Base-by-base conservation (phyloP, 1,284 basidiomycete species). In the Fereydounia khargensis region DNA sequence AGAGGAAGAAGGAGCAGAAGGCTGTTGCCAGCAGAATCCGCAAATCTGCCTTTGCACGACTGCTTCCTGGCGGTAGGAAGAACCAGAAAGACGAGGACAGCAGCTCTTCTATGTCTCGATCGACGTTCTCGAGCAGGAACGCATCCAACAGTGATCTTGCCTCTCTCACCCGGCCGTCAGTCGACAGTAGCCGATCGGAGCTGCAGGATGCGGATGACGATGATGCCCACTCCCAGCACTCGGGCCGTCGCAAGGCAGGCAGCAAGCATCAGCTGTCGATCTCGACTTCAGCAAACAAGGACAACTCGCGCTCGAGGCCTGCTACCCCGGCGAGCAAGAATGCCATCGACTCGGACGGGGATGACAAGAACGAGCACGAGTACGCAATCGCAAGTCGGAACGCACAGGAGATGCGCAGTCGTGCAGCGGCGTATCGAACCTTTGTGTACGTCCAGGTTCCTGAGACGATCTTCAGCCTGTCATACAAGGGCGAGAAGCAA, bases 381-480 rank as follows among this genome's bases (percentile, higher is more conserved):
- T 48, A 37, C 31, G 65, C 55, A n/a, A 68, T 68, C 19, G 59
- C 58, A 17, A 47, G 47, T 22, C 44, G 56, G 18, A 64, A 59
- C 25, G 76, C 77, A 2, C 64, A 64, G 16, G 77, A 78, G 61
- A 78, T 78, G 81, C 68, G 78, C 6, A 58, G 60, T 5, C 73
- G 82, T 10, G 81, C 81, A 0, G 64, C 73, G 4, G 50, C 62
- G 10, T 79, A 79, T 55, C 72, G 77, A 64, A 91, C 86, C 6
- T 95, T 95, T 64, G 83, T 94, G 31, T 81, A 84, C 43, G 86
- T 95, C 48, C 81, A 83, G 64, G 82, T 96, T 39, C 83, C 85
- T 6, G 86, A 86, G 82, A 87, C 73, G 4, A 80, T 77, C 35
- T 55, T 70, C 18, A 63, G 56, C 30, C 36, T 64, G 20, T 72